Evolutionary conservation across 2,329 filamentous ascomycete species (phyloP), one percentile per base, ranked within the genome.

Genomic region (Ciborinia camelliae): DNA sequence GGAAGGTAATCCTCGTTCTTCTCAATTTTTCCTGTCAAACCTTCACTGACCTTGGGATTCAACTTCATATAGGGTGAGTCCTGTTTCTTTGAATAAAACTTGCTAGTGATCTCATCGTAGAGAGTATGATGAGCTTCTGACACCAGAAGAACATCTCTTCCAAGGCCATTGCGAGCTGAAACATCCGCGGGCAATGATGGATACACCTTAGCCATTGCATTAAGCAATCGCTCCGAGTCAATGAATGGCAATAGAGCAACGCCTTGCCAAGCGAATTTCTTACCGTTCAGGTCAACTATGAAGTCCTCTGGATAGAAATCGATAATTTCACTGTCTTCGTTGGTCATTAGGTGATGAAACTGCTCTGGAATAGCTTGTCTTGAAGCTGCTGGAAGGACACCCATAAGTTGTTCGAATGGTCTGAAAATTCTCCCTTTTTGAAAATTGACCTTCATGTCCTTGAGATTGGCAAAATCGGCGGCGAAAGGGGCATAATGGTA

Each of bases 401-500:
- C 96, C 95, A 99, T 99, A 58, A 99, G 81, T 77, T 99, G 95
- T 78, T 99, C 95, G 74, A 97, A 99, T 0, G 95, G 96, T 70
- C 83, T 90, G 71, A 97, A 97, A 4, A 92, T 90, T 57, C 82
- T 86, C 14, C 94, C 94, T 76, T 93, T 91, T 65, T 91, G 84
- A 71, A 99, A 99, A 23, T 84, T 81, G 69, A 97, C 86, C 39
- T 90, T 82, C 81, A 97, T 87, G 70, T 92, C 87, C 61, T 83
- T 85, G 53, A 99, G 82, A 64, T 93, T 88, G 65, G 90, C 88
- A 76, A 99, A 99, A 76, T 99, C 95, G 61, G 92, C 90, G 2
- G 95, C 95, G 75, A 99, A 99, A 4, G 96, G 95, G 1, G 95
- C 96, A 75, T 99, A 99, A 75, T 99, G 95, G 74, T 98, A 96